These are phyloP conservation scores for Ophiostoma sp. DNA, from an alignment of 2,329 filamentous ascomycete genomes.

Conservation along the genomic window DNA sequence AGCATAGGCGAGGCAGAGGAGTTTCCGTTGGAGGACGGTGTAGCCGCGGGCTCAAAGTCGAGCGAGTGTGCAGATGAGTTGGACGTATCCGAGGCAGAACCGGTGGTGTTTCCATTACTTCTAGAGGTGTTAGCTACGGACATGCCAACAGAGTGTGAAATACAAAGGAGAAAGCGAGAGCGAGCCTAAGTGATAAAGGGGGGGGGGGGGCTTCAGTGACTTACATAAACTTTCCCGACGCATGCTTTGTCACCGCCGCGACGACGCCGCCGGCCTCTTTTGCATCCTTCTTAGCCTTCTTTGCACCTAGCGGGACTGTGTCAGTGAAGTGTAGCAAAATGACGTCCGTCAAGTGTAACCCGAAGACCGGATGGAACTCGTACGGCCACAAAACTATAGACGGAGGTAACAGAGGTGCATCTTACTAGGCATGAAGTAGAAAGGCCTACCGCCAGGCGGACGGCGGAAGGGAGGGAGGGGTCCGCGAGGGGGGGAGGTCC, in stretches of 20 bases:
- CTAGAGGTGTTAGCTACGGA: neutral
- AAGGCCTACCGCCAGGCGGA: slow-evolving; percentile 24
- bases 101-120: neutral
- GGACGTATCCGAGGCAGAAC: slow-evolving; percentile 39
- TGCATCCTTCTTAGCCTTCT: slow-evolving; percentile 52
- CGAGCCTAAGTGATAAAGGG: slow-evolving; percentile 27
- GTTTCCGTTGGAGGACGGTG: slow-evolving; percentile 39
- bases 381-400: neutral
- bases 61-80: slow-evolving; percentile 42
- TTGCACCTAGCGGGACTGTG: slow-evolving; percentile 28
- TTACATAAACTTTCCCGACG: slow-evolving; percentile 48
- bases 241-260: slow-evolving; percentile 50
- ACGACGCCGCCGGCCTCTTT: slow-evolving; percentile 49
- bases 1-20: slow-evolving; percentile 42
- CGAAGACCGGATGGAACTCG: neutral
- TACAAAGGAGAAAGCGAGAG: neutral
- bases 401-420: neutral
- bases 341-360: neutral
- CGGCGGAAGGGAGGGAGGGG: slow-evolving; percentile 18
- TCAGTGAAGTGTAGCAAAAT: neutral
- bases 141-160: neutral
- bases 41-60: slow-evolving; percentile 40
- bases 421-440: slow-evolving; percentile 28
- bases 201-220: slow-evolving; percentile 28
- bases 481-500: slow-evolving; percentile 10